phyloP scores from a whole-genome alignment of 345 rosid species.

The Fremontodendron californicum region DNA sequence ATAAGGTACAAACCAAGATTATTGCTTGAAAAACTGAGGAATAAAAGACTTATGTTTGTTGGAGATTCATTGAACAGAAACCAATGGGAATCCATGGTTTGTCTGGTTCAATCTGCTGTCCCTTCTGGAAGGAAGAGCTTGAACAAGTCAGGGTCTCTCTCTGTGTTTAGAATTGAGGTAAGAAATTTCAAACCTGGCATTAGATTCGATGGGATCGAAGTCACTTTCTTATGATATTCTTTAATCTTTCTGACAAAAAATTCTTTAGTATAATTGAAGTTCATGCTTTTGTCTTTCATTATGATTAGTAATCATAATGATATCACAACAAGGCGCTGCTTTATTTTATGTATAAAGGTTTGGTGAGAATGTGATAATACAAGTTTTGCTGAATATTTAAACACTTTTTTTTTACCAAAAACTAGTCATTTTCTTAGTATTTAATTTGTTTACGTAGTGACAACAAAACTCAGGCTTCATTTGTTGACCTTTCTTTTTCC shows the following conservation, averaged over 20 bases:
- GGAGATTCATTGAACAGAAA: conserved; percentile 96
- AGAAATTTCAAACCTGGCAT: neutral
- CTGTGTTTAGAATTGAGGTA: conserved; percentile 76
- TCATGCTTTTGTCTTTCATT: neutral
- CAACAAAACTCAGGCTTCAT: neutral
- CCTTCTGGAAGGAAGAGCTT: conserved; percentile 64
- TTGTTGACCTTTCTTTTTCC: neutral
- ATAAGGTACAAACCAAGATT: conserved; percentile 65
- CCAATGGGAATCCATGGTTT: conserved; percentile 99
- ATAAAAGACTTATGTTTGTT: conserved; percentile 93
- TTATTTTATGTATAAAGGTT: neutral
- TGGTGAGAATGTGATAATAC: neutral
- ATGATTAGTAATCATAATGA: neutral
- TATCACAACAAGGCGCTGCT: neutral
- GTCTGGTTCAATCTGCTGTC: conserved; percentile 80
- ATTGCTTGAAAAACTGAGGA: conserved; percentile 77
- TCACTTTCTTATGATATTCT: neutral
- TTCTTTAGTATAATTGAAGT: neutral
- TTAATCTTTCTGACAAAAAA: neutral
- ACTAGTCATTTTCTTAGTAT: neutral
- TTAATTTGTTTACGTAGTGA: neutral
- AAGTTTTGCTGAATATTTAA: neutral
- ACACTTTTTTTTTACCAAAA: neutral
- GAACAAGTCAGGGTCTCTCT: conserved; percentile 57
- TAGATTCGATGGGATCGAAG: neutral